phyloP scores from a whole-genome alignment of 2,329 filamentous ascomycete genomes.

The Ophiostoma himal-ulmi region DNA sequence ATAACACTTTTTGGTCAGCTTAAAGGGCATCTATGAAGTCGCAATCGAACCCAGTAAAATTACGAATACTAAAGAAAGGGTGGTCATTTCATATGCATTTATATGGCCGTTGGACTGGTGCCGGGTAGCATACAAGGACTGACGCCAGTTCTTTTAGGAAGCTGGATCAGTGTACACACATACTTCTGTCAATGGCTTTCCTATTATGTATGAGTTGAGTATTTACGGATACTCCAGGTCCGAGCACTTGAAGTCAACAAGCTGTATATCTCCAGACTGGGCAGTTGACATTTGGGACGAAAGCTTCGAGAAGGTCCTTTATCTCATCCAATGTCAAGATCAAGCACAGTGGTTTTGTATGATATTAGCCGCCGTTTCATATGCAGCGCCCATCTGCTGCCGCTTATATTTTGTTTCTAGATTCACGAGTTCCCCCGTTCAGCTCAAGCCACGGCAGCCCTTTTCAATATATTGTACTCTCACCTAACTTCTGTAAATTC shows the following conservation, averaged over 20 bases:
- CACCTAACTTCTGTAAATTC: too few relatives aligned
- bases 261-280: not conserved
- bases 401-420: not conserved
- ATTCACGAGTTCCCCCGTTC: not conserved
- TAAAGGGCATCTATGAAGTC: not conserved
- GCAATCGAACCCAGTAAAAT: not conserved
- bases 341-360: not conserved
- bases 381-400: not conserved
- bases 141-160: not conserved
- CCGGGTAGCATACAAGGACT: not conserved
- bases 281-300: not conserved
- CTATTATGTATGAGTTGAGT: too few relatives aligned
- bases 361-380: not conserved
- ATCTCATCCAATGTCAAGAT: not conserved
- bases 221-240: too few relatives aligned
- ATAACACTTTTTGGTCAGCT: not conserved
- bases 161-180: not conserved
- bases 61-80: not conserved
- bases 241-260: too few relatives aligned
- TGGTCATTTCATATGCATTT: not conserved
- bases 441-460: too few relatives aligned
- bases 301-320: not conserved
- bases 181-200: not conserved
- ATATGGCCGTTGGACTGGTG: not conserved
- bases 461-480: too few relatives aligned